These are phyloP conservation scores for Liquidambar formosana DNA, from an alignment of 164 flowering plant genomes.

Conservation along the genomic window DNA sequence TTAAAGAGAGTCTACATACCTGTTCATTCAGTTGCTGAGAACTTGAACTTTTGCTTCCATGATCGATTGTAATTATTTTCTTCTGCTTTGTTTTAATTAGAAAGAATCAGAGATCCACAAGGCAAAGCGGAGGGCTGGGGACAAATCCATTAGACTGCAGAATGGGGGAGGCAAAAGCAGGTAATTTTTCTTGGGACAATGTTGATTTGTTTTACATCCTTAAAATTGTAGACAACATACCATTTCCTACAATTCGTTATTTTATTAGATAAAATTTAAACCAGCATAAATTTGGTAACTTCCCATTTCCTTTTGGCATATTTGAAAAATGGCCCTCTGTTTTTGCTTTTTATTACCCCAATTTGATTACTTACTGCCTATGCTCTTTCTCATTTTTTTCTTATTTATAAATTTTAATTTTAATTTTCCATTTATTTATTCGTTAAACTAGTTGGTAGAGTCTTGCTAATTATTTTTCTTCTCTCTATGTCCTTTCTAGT, in stretches of 20 bases:
- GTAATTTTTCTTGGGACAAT: constrained; percentile 24
- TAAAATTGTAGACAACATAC: not conserved
- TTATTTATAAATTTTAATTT: not conserved
- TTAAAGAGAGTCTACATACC: too few species aligned
- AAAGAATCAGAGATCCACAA: constrained; percentile 54
- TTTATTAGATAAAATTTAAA: not conserved
- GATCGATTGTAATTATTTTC: not conserved
- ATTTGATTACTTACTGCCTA: not conserved
- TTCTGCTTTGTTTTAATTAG: constrained; percentile 31
- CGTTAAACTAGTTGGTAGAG: not conserved
- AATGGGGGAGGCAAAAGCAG: constrained; percentile 44
- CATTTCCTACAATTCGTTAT: not conserved
- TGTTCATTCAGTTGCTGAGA: not conserved
- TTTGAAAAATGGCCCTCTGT: not conserved
- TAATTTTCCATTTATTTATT: too few species aligned
- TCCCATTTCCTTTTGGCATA: not conserved
- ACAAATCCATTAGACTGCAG: constrained; percentile 21
- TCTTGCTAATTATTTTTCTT: not conserved
- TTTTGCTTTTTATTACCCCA: not conserved
- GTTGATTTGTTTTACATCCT: not conserved
- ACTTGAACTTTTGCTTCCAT: not conserved
- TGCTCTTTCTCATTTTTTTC: not conserved
- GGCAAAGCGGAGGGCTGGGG: constrained; percentile 29
- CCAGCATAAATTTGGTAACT: not conserved
- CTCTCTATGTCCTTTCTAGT: constrained; percentile 27